Conservation (phyloP, 768 basidiomycete genomes). For the Botryobasidium botryosum region DNA sequence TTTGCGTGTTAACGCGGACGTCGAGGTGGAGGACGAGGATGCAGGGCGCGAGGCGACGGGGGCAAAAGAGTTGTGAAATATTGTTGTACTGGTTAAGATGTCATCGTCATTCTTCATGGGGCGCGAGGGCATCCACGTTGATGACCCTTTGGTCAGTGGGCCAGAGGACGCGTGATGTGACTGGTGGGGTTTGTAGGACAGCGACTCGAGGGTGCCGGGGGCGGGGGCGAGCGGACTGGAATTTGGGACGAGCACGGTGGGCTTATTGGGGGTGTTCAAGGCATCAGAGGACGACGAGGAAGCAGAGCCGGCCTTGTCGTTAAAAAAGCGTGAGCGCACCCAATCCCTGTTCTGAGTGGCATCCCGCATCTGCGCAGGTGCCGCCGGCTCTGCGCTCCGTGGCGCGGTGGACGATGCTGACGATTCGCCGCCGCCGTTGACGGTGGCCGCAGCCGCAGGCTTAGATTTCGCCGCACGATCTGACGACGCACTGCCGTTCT, state of each 20-base stretch:
- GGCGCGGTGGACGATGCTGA: too few species aligned
- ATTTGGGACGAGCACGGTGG: background rate
- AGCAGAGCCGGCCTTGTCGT: too few species aligned
- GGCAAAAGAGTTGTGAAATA: background rate
- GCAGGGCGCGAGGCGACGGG: background rate
- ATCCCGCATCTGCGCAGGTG: too few species aligned
- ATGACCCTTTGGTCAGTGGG: background rate
- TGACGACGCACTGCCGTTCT: too few species aligned
- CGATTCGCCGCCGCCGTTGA: too few species aligned
- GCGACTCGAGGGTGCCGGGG: too few species aligned
- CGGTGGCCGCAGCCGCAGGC: too few species aligned
- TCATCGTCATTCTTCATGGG: background rate
- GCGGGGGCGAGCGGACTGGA: background rate
- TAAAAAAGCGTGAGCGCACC: too few species aligned
- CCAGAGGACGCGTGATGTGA: background rate
- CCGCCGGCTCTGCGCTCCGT: too few species aligned
- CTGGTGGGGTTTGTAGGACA: background rate
- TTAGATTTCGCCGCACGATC: too few species aligned
- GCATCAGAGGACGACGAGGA: too few species aligned
- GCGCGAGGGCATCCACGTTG: background rate
- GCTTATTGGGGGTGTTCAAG: background rate
- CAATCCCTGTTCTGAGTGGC: too few species aligned
- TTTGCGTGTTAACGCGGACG: background rate
- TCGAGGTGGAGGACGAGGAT: background rate
- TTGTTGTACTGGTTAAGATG: background rate